These are phyloP conservation scores for Chalaropsis thielavioides DNA, from an alignment of 2,329 filamentous ascomycete genomes.

Conservation along the genomic window DNA sequence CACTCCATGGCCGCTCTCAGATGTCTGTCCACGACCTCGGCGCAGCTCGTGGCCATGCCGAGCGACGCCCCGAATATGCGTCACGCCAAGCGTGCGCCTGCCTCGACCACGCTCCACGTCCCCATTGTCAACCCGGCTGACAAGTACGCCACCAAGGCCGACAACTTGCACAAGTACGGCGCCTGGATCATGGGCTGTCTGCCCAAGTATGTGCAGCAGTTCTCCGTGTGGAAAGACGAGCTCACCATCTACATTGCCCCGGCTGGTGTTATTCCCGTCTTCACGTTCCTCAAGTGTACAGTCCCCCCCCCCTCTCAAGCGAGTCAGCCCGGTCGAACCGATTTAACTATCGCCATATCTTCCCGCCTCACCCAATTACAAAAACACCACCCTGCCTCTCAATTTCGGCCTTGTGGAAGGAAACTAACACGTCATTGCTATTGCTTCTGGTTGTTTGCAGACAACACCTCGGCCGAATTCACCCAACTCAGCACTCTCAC, in stretches of 20 bases:
- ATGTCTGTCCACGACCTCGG: constrained; percentile 29
- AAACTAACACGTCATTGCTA: background rate
- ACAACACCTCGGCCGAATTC: constrained; percentile 94
- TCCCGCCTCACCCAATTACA: constrained; percentile 46
- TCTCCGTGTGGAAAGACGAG: constrained; percentile 99
- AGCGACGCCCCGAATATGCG: constrained; percentile 54
- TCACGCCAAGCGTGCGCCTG: constrained; percentile 41
- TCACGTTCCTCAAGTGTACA: constrained; percentile 76
- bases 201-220: constrained; percentile 97
- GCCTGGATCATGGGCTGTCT: constrained; percentile 93
- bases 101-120: constrained; percentile 50
- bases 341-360: constrained; percentile 82
- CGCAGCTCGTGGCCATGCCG: constrained; percentile 39
- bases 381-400: background rate
- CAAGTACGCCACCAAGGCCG: constrained; percentile 77
- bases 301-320: constrained; percentile 35
- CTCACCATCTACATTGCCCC: constrained; percentile 87
- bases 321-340: constrained; percentile 92
- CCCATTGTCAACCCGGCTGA: constrained; percentile 84
- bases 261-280: constrained; percentile 74
- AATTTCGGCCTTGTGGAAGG: no score
- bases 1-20: constrained; percentile 21
- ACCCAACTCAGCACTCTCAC: constrained; percentile 89
- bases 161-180: constrained; percentile 84
- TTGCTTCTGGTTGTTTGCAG: constrained; percentile 26